Percentiles rank a stretch among this genome's conserved stretches.
These are phyloP conservation scores for Penicillium sp. DNA, from an alignment of 2,329 filamentous ascomycete species.

Conservation along the genomic window DNA sequence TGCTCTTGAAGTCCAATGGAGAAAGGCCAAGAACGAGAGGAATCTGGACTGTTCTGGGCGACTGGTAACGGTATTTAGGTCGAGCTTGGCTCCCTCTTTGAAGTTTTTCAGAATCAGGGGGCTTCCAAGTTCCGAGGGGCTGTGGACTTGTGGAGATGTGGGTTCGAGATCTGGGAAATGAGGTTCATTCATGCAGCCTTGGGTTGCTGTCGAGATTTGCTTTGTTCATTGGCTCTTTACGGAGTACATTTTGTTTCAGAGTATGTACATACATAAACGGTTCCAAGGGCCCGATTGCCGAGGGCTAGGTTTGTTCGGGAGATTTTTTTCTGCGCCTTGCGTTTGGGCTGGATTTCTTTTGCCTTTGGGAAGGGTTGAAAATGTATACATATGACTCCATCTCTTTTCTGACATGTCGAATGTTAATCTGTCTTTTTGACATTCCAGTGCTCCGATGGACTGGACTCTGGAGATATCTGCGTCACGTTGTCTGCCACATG, in stretches of 20 bases:
- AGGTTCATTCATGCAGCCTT: background rate
- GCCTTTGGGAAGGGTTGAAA: background rate
- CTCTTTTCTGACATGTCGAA: background rate
- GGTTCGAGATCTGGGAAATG: background rate
- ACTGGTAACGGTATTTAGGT: conserved; percentile 1
- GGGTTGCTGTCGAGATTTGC: background rate
- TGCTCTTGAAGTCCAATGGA: conserved; percentile 7
- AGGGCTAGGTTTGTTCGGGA: background rate
- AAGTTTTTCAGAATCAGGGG: conserved; percentile 24
- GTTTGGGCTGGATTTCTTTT: background rate
- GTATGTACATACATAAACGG: background rate
- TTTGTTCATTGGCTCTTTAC: background rate
- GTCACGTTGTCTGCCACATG: conserved; percentile 2
- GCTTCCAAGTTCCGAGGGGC: background rate
- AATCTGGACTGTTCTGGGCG: conserved; percentile 14
- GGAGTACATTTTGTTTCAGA: background rate
- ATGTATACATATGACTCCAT: background rate
- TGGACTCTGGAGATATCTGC: background rate
- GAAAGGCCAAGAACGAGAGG: conserved; percentile 13
- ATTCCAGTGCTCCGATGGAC: background rate
- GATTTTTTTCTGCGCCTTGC: conserved; percentile 1
- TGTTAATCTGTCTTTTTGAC: background rate
- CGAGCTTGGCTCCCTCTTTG: conserved; percentile 18
- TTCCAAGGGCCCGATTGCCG: background rate
- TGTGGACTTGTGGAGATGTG: background rate